Conservation (phyloP, 495 filamentous ascomycete species). For the Mytilinidion resinicola region DNA sequence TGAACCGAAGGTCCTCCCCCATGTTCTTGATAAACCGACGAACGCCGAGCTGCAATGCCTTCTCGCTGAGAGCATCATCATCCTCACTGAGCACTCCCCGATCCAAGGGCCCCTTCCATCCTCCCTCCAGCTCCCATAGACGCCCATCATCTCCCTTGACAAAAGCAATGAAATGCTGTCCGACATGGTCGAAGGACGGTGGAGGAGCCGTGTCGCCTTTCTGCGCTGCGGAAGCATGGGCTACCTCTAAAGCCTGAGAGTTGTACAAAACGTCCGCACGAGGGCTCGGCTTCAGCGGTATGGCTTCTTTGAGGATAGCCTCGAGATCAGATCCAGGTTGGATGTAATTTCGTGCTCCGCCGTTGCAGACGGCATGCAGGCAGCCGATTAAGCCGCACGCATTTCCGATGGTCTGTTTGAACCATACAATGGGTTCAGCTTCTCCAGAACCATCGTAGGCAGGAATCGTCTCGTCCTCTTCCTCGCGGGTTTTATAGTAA, state of each 20-base stretch:
- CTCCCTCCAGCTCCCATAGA: not conserved
- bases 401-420: conserved; percentile 80
- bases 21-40: not conserved
- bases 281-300: conserved; percentile 46
- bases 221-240: conserved; percentile 62
- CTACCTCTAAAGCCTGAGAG: conserved; percentile 60
- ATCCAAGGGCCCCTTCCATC: not conserved
- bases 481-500: conserved; percentile 59
- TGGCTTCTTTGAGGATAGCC: conserved; percentile 41
- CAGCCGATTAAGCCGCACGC: conserved; percentile 79
- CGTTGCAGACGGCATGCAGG: conserved; percentile 68
- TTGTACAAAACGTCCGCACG: conserved; percentile 67
- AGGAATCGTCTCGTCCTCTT: conserved; percentile 53
- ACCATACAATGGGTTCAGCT: conserved; percentile 68
- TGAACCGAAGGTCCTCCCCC: not conserved
- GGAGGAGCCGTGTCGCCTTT: conserved; percentile 48
- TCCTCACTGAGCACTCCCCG: not conserved
- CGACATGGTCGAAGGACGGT: not conserved
- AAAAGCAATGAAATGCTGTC: conserved; percentile 1
- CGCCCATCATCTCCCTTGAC: conserved; percentile 1
- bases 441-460: conserved; percentile 46
- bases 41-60: not conserved
- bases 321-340: conserved; percentile 43
- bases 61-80: conserved; percentile 3
- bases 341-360: conserved; percentile 42